Evolutionary conservation across 1,284 basidiomycete species (phyloP).

Genomic region (Moesziomyces globuligerus): DNA sequence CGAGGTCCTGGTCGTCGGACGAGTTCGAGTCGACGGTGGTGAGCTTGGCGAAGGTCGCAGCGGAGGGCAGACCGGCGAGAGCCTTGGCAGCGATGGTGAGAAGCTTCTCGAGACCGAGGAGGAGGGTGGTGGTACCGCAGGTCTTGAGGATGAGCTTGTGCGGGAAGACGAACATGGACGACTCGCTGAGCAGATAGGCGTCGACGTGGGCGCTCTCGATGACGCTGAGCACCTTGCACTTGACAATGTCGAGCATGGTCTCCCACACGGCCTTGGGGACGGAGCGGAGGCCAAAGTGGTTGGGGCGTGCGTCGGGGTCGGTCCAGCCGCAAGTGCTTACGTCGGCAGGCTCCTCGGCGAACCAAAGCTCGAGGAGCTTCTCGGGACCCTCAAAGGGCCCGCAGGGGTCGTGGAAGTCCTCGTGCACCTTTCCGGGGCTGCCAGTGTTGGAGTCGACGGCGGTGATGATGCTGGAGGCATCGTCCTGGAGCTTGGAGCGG

Average conservation of each 20-base stretch:
- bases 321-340: constrained; percentile 42
- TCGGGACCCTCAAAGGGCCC: constrained; percentile 75
- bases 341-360: constrained; percentile 74
- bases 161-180: constrained; percentile 93
- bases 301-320: constrained; percentile 35
- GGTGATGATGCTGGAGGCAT: constrained; percentile 34
- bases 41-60: constrained; percentile 32
- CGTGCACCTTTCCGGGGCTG: constrained; percentile 27
- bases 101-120: constrained; percentile 75
- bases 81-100: constrained; percentile 82
- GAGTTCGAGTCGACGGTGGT: constrained; percentile 13
- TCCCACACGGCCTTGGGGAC: constrained; percentile 87
- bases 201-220: constrained; percentile 88
- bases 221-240: constrained; percentile 93
- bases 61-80: constrained; percentile 67
- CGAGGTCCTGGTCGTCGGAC: constrained; percentile 7
- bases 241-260: constrained; percentile 95
- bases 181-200: constrained; percentile 97
- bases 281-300: constrained; percentile 75
- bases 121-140: constrained; percentile 97
- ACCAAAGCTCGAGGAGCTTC: constrained; percentile 98
- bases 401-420: constrained; percentile 48
- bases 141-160: constrained; percentile 98
- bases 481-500: constrained; percentile 30
- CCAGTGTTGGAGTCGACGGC: constrained; percentile 41